Percentiles rank a stretch among this genome's conserved stretches.
Evolutionary conservation across 257 asterid species (phyloP).

Genomic region (Forsythia viridissima): DNA sequence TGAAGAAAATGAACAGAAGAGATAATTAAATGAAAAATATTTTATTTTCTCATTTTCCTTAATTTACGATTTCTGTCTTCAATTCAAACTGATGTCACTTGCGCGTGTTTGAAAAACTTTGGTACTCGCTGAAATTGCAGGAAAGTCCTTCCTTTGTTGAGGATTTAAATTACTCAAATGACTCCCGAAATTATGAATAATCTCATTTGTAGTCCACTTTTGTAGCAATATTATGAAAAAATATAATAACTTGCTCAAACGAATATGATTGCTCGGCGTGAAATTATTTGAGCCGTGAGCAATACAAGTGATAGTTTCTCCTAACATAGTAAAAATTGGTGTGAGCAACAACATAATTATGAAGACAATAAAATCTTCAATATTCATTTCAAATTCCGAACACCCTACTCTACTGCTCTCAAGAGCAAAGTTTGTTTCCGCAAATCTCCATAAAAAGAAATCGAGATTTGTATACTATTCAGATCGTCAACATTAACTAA

Average conservation of each 20-base stretch:
- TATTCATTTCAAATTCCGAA: background rate
- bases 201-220: background rate
- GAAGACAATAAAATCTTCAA: no score
- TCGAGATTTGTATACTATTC: no score
- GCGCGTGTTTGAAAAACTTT: background rate
- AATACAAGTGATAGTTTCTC: no score
- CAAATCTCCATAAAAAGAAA: no score
- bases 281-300: no score
- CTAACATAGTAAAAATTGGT: no score
- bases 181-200: background rate
- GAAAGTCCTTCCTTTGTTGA: background rate
- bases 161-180: background rate
- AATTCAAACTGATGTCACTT: background rate
- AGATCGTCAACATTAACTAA: background rate
- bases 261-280: no score
- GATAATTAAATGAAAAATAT: slow-evolving; percentile 21
- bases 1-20: slow-evolving; percentile 24
- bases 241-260: no score
- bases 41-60: slow-evolving; percentile 31
- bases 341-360: no score
- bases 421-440: no score
- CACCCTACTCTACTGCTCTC: no score
- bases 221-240: no score
- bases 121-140: slow-evolving; percentile 16
- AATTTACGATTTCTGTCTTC: slow-evolving; percentile 44